phyloP scores from a whole-genome alignment of 129 eudicot species.

The Tagetes erecta region DNA sequence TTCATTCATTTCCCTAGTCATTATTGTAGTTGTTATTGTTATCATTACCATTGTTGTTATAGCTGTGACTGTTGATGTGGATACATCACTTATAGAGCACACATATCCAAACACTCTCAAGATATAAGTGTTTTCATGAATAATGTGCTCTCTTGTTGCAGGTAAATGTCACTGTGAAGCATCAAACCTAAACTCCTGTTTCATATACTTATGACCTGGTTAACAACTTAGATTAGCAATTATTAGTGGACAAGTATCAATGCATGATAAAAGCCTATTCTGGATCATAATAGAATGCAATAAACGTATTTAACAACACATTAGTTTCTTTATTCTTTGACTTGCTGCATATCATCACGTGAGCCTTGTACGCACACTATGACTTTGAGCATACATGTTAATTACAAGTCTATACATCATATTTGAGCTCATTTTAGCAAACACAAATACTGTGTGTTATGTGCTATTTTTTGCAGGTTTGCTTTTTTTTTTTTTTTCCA shows the following conservation, averaged over 20 bases:
- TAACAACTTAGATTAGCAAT: slow-evolving; percentile 10
- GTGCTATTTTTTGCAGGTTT: background rate
- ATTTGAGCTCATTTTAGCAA: background rate
- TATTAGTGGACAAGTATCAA: background rate
- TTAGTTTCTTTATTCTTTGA: background rate
- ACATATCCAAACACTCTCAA: background rate
- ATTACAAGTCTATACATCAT: background rate
- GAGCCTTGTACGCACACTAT: background rate
- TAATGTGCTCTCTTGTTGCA: background rate
- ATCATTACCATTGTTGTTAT: background rate
- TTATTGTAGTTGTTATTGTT: background rate
- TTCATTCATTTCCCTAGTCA: background rate
- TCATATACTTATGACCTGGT: background rate
- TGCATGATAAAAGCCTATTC: background rate
- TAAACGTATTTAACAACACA: background rate
- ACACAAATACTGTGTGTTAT: background rate
- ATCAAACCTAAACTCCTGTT: background rate
- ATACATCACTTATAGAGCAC: background rate
- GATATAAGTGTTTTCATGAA: background rate
- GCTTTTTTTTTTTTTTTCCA: background rate
- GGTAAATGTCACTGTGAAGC: background rate
- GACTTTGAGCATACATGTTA: background rate
- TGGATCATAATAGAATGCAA: background rate
- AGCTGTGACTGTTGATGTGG: background rate
- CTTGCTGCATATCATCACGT: background rate